Evolutionary conservation across 1,284 basidiomycete species (phyloP).

Genomic region (Papiliotrema terrestris): DNA sequence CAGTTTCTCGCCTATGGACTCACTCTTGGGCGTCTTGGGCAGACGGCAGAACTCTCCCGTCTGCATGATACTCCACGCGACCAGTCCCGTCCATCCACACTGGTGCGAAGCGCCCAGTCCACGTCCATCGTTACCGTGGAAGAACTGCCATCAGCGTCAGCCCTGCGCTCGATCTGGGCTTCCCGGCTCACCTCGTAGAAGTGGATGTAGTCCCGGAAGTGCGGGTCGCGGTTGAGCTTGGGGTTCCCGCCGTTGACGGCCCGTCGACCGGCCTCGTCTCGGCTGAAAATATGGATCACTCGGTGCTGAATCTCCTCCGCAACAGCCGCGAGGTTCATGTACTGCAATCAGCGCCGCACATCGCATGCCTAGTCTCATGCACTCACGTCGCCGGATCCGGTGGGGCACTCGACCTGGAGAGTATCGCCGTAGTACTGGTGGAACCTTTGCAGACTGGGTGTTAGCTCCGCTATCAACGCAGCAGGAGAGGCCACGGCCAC

Average conservation of each 20-base stretch:
- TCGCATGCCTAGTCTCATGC: neutral
- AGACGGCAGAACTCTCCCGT: constrained; percentile 75
- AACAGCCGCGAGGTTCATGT: constrained; percentile 87
- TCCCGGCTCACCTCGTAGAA: constrained; percentile 73
- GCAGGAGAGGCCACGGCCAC: neutral
- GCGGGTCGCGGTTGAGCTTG: constrained; percentile 85
- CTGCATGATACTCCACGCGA: constrained; percentile 87
- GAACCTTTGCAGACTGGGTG: constrained; percentile 86
- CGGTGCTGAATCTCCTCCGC: constrained; percentile 97
- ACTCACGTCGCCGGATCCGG: constrained; percentile 75
- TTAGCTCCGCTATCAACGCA: neutral
- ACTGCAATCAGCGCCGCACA: constrained; percentile 37
- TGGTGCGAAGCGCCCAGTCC: constrained; percentile 96
- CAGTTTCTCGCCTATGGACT: constrained; percentile 31
- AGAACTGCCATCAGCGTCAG: constrained; percentile 57
- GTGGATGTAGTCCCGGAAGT: constrained; percentile 93
- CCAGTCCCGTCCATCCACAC: constrained; percentile 92
- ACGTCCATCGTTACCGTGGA: constrained; percentile 87
- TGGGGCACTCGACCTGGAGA: constrained; percentile 88
- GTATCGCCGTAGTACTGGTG: constrained; percentile 93
- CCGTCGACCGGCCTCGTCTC: constrained; percentile 77
- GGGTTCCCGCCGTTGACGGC: constrained; percentile 88
- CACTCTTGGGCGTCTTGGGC: constrained; percentile 82
- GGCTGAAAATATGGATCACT: constrained; percentile 90
- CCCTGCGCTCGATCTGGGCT: neutral